These are phyloP conservation scores for Penicillium canariense DNA, from an alignment of 495 filamentous ascomycete species.

Conservation along the genomic window DNA sequence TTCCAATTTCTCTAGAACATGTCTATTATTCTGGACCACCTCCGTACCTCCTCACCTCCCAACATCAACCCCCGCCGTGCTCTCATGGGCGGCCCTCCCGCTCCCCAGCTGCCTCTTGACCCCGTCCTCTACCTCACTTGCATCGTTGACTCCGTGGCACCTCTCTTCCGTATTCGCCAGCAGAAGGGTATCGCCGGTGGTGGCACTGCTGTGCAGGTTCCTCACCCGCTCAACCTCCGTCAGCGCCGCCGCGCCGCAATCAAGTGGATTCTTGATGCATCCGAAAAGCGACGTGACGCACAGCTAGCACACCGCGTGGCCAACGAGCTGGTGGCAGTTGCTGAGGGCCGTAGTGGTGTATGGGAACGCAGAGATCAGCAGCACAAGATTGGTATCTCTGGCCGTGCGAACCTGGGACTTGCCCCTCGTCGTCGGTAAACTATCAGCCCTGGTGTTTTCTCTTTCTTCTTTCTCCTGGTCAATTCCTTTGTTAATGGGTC, in stretches of 20 bases:
- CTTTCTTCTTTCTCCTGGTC: constrained; percentile 11
- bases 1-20: constrained; percentile 62
- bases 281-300: constrained; percentile 63
- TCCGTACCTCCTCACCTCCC: constrained; percentile 81
- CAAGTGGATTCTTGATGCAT: constrained; percentile 82
- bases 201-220: constrained; percentile 78
- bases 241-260: constrained; percentile 78
- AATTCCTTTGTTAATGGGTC: constrained; percentile 7
- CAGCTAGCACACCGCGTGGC: constrained; percentile 76
- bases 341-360: constrained; percentile 77
- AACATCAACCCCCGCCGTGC: constrained; percentile 62
- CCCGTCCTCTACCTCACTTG: constrained; percentile 75
- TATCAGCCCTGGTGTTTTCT: neutral
- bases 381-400: constrained; percentile 71
- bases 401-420: constrained; percentile 65
- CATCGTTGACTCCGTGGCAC: constrained; percentile 95
- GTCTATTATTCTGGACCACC: constrained; percentile 76
- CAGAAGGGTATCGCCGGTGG: constrained; percentile 81
- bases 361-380: constrained; percentile 76
- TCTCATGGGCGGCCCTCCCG: constrained; percentile 69
- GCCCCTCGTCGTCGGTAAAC: constrained; percentile 22
- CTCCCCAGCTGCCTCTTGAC: constrained; percentile 71
- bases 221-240: constrained; percentile 67
- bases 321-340: constrained; percentile 81
- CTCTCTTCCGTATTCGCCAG: constrained; percentile 72